These are phyloP conservation scores for Fusarium fracticaudum DNA, from an alignment of 2,329 filamentous ascomycete genomes.

Conservation along the genomic window DNA sequence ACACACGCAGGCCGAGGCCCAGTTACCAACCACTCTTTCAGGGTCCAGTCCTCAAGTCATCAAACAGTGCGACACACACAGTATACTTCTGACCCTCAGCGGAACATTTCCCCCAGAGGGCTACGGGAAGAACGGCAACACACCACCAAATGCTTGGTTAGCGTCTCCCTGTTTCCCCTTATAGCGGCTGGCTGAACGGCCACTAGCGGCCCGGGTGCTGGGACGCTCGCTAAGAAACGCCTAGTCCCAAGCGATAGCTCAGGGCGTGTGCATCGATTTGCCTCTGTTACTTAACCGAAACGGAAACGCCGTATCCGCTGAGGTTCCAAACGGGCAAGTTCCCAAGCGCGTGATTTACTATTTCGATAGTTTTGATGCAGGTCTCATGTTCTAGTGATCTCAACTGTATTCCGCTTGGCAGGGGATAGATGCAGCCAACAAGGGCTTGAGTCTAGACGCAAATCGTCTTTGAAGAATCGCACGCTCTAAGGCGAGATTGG, in stretches of 20 bases:
- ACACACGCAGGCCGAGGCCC: not conserved
- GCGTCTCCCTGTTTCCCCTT: not conserved
- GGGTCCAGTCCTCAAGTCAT: not conserved
- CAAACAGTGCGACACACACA: not conserved
- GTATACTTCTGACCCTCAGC: not conserved
- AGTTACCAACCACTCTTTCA: not conserved
- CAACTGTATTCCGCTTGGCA: not conserved
- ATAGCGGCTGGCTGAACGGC: not conserved
- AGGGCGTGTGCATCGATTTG: not conserved
- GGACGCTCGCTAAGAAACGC: not conserved
- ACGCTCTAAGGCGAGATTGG: not conserved
- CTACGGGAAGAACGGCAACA: not conserved
- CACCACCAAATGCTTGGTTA: not conserved
- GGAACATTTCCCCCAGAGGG: not conserved
- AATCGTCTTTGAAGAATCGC: not conserved
- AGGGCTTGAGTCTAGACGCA: not conserved
- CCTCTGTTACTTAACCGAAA: not conserved
- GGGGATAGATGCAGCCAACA: not conserved
- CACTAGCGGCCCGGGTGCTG: not conserved
- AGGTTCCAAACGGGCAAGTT: not conserved
- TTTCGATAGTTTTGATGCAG: not conserved
- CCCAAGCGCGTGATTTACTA: not conserved
- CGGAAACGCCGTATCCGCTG: not conserved
- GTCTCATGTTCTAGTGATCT: not conserved
- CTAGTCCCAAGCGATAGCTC: not conserved